These are phyloP conservation scores for Chaetomium olivaceum DNA, from an alignment of 2,329 filamentous ascomycete genomes.

Conservation along the genomic window DNA sequence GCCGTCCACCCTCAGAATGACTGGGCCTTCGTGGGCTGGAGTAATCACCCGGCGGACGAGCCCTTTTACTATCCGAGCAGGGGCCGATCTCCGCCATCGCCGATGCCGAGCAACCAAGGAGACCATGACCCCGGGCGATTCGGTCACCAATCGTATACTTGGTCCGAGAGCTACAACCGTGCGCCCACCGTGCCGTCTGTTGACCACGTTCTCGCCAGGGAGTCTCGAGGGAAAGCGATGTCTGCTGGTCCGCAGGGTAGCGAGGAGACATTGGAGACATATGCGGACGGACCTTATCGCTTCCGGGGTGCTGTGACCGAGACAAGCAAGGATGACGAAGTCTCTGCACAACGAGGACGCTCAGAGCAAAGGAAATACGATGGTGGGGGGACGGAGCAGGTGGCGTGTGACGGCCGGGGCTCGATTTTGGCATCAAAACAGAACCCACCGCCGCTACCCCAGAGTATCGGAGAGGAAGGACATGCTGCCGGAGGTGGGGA, in stretches of 20 bases:
- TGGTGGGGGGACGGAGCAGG: background rate
- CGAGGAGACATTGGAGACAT: constrained; percentile 12
- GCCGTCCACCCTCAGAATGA: constrained; percentile 46
- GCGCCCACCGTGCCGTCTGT: constrained; percentile 22
- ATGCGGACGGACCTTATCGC: constrained; percentile 1
- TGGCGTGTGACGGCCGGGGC: no score
- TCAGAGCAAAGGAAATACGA: background rate
- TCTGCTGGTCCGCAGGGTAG: background rate
- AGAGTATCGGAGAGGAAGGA: background rate
- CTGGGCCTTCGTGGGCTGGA: constrained; percentile 45
- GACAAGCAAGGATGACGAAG: constrained; percentile 3
- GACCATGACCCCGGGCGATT: constrained; percentile 38
- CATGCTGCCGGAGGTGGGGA: background rate
- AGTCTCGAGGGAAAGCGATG: background rate
- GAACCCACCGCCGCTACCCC: background rate
- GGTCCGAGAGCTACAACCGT: constrained; percentile 25
- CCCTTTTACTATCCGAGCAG: constrained; percentile 49
- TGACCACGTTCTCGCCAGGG: constrained; percentile 17
- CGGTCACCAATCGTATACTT: constrained; percentile 24
- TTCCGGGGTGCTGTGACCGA: background rate
- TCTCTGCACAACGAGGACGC: background rate
- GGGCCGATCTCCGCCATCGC: constrained; percentile 57
- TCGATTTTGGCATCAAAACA: background rate
- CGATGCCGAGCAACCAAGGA: constrained; percentile 48
- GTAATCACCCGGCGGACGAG: constrained; percentile 44